A percentile compares a stretch with the other conserved stretches of the same genome.
These are phyloP conservation scores for Collybiopsis confluens DNA, from an alignment of 768 basidiomycete species.

Conservation along the genomic window DNA sequence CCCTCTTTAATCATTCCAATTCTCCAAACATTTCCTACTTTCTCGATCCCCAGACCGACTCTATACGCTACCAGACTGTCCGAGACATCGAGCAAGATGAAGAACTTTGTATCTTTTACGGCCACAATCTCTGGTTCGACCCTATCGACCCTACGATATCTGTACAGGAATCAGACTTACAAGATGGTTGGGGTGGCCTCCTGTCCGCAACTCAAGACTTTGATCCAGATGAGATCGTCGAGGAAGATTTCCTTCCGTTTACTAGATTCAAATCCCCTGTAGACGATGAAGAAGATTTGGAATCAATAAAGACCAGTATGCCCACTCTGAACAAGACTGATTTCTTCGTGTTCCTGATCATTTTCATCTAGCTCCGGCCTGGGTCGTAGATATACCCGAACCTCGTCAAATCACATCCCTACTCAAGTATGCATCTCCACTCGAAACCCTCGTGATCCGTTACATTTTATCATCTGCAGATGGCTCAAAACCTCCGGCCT, in stretches of 20 bases:
- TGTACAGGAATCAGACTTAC: conserved; percentile 16
- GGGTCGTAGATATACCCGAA: conserved; percentile 74
- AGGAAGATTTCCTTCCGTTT: conserved; percentile 65
- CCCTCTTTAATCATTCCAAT: conserved; percentile 76
- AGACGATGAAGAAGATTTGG: conserved; percentile 61
- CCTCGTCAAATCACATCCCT: conserved; percentile 52
- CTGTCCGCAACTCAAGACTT: conserved; percentile 17
- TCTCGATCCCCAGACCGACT: conserved; percentile 47
- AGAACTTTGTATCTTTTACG: conserved; percentile 80
- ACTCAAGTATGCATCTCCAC: conserved; percentile 46
- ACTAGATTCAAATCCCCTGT: conserved; percentile 52
- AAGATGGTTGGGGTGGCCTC: conserved; percentile 47
- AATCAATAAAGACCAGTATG: conserved; percentile 53
- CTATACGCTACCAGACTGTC: conserved; percentile 59
- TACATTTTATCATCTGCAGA: conserved; percentile 29
- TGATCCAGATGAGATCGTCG: conserved; percentile 42
- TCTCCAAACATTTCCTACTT: conserved; percentile 67
- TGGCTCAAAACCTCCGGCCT: conserved; percentile 65
- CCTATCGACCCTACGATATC: conserved; percentile 24
- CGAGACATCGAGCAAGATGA: conserved; percentile 54
- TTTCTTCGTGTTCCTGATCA: neutral
- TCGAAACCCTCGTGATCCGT: neutral
- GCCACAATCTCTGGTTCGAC: conserved; percentile 63
- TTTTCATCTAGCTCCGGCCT: conserved; percentile 51
- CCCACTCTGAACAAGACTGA: neutral